Base-by-base conservation (phyloP, 805 yeast species). In the Cyberlindnera galapagoensis region DNA sequence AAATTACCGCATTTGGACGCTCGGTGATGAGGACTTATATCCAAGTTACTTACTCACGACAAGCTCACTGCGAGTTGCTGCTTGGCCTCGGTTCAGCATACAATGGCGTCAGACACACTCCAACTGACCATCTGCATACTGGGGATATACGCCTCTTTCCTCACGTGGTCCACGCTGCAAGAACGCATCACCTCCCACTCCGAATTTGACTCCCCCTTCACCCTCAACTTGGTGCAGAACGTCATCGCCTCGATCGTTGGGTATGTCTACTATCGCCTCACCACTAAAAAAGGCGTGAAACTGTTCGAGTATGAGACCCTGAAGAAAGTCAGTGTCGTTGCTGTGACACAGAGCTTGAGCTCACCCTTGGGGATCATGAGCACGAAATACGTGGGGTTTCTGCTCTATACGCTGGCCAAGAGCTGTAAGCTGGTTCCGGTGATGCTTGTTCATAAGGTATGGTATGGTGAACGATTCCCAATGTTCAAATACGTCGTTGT, bases 371-470 rank as follows among this genome's bases (percentile, higher is more conserved):
- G 94, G 1, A 77, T 85, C 39, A 71, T 77, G 25, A 75, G 95
- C 13, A 60, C 90, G 38, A 67, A 71, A 30, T 85, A 90, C 54
- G 90, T 92, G 20, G 95, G 85, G 51, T 92, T 83, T 52, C 62
- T 92, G 49, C 81, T 94, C 0, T 80, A 74, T 46, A 69, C 90
- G 41, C 67, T 92, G 39, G 94, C 96, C 13, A 92, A 92, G 53
- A 80, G 95, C 34, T 90, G 97, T 55, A 92, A 92, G 50, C 67
- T 92, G 56, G 74, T 92, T 15, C 99, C 99, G 0, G 95, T 90
- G n/a, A 77, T 92, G 80, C 52, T 83, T 21, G 82, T 92, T 3
- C 96, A 87, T 49, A 60, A 79, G 36, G 44, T 76, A 11, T 47
- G 84, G 9, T 90, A 87, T 59, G 67, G 80, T 26, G 74, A 82